Evolutionary conservation across 148 eudicot genomes (phyloP), one percentile per base, ranked within the genome.

Genomic region (Silene latifolia): DNA sequence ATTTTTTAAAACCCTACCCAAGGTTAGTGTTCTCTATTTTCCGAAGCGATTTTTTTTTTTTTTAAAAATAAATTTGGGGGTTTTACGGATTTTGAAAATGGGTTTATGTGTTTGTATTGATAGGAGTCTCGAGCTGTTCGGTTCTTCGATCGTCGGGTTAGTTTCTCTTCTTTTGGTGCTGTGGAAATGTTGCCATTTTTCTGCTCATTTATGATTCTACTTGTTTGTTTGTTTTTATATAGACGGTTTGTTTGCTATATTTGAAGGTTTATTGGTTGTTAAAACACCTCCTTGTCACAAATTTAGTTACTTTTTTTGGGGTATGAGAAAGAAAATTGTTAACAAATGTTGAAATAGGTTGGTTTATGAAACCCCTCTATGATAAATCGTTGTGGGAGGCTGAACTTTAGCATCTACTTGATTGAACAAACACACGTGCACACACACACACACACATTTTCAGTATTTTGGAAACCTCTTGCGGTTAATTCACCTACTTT

Each of bases 81-180:
- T 51, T 46, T 71, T 59, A 1, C 44, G 10, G 56, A 24, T 59
- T 69, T 63, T 39, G 24, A 27, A 29, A 76, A 13, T 32, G 66
- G 74, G 44, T 51, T 74, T 24, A 32, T 57, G 27, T 57, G 51
- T 79, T 78, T 14, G 74, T 24, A 27, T 79, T 84, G 67, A 68
- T 86, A 95, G 98, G 97, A 90, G 72, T 56, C 85, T 54, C 88
- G 96, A 72, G 89, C 90, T 74, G 77, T 95, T 69, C 91, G 97
- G 56, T 80, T 95, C 77, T 95, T 95, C 24, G 98, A 95, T 83
- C 96, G 98, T 10, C 87, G 92, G 97, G 98, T 95, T 42, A 81
- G 91, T 76, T 68, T 57, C 10, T 21, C 29, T 77, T 56, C 9
- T 4, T 25, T 63, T 6, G 12, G 66, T 24, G 63, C 0, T 14